These are phyloP conservation scores for Rhynchospora pubera DNA, from an alignment of 176 grass and related monocot species.

Conservation along the genomic window DNA sequence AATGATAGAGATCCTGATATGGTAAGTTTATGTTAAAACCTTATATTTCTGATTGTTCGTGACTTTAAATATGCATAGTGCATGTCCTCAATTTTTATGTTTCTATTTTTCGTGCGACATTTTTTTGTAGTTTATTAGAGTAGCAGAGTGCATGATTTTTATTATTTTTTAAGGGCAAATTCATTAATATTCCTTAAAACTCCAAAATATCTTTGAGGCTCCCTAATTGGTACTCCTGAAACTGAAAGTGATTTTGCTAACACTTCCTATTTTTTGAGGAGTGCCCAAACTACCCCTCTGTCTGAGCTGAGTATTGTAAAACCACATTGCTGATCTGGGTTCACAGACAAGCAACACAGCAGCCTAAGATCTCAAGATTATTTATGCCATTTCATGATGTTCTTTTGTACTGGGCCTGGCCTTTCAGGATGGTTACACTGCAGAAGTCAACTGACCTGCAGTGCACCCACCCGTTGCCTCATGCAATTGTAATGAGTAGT, in stretches of 20 bases:
- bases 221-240: neutral
- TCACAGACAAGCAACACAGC: neutral
- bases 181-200: neutral
- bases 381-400: neutral
- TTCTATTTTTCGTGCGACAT: neutral
- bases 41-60: neutral
- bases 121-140: neutral
- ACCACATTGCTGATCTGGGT: neutral
- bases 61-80: neutral
- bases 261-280: neutral
- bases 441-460: neutral
- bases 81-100: neutral
- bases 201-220: neutral
- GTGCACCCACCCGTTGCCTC: neutral
- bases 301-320: neutral
- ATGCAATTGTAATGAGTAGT: neutral
- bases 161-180: neutral
- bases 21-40: slow-evolving; percentile 31
- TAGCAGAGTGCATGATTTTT: neutral
- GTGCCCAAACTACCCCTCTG: neutral
- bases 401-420: neutral
- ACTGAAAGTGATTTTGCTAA: neutral
- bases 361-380: neutral
- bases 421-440: neutral
- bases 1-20: slow-evolving; percentile 21